Conservation (phyloP, 495 filamentous ascomycete species). For the Penicillium riverlandense region DNA sequence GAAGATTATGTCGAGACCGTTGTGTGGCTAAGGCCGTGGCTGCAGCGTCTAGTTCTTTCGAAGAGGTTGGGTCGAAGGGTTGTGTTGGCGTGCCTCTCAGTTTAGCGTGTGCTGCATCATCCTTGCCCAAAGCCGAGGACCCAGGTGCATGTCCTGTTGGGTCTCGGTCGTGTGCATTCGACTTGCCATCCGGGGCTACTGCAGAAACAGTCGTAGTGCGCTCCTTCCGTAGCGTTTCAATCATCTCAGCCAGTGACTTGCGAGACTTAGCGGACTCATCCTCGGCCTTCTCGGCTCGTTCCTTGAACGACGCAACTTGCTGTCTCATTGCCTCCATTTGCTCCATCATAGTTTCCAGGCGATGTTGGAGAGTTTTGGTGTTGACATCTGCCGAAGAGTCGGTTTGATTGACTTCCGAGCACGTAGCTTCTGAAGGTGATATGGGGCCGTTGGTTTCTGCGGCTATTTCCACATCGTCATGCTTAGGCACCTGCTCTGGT, state of each 20-base stretch:
- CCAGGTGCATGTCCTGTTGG: conserved; percentile 1
- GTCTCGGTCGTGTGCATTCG: conserved; percentile 3
- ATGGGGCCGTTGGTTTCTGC: conserved; percentile 13
- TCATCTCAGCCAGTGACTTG: conserved; percentile 80
- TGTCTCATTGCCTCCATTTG: conserved; percentile 80
- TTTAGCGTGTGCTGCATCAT: conserved; percentile 8
- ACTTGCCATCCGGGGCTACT: not conserved
- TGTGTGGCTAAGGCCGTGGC: conserved; percentile 34
- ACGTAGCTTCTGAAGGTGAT: conserved; percentile 9
- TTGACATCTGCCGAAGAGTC: conserved; percentile 19
- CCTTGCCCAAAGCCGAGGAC: not conserved
- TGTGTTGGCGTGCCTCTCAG: conserved; percentile 12
- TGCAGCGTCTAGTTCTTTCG: conserved; percentile 31
- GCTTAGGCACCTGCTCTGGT: conserved; percentile 4
- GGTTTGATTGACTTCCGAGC: conserved; percentile 28
- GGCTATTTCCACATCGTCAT: conserved; percentile 1
- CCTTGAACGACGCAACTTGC: conserved; percentile 69
- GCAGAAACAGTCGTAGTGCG: conserved; percentile 33
- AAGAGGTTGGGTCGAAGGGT: conserved; percentile 17
- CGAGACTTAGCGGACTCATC: conserved; percentile 58
- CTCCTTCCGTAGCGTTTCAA: conserved; percentile 67
- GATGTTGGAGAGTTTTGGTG: conserved; percentile 52
- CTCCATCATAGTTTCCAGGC: conserved; percentile 68
- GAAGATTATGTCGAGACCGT: conserved; percentile 26
- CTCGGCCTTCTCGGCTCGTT: conserved; percentile 74